Conservation (phyloP, 257 asterid genomes). For the Knoxia roxburghii region DNA sequence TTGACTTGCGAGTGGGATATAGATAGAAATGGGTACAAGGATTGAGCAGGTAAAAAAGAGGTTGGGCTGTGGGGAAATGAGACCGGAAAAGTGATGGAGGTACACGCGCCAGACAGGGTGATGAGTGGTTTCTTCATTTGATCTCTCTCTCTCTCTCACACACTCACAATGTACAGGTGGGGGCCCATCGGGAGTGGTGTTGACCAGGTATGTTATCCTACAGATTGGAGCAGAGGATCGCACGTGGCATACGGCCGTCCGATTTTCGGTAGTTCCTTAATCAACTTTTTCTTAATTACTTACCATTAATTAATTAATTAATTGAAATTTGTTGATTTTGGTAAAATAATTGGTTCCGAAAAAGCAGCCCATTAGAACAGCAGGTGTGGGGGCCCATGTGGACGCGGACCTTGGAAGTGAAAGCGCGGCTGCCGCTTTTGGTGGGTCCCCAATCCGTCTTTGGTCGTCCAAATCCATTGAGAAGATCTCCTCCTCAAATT, state of each 20-base stretch:
- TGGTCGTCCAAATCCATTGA: slow-evolving; percentile 20
- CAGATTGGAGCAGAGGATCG: slow-evolving; percentile 12
- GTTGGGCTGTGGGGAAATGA: not conserved
- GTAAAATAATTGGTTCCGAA: not conserved
- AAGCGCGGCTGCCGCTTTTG: slow-evolving; percentile 30
- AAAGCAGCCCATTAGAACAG: slow-evolving; percentile 11
- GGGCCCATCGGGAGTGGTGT: not conserved
- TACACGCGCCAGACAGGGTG: slow-evolving; percentile 8
- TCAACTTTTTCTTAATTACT: too few species aligned
- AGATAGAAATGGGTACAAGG: too few species aligned
- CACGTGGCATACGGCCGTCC: slow-evolving; percentile 18
- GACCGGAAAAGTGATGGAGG: not conserved
- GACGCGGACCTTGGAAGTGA: slow-evolving; percentile 17
- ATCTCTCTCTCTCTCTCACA: too few species aligned
- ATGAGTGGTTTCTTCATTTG: not conserved
- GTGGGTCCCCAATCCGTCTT: slow-evolving; percentile 17
- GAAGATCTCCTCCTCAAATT: not conserved
- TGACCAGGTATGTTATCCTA: slow-evolving; percentile 16
- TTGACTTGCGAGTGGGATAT: too few species aligned
- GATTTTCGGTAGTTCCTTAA: not conserved
- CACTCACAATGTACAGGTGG: too few species aligned
- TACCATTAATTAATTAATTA: not conserved
- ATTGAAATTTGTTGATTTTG: not conserved
- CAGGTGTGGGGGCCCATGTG: slow-evolving; percentile 17
- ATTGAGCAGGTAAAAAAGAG: too few species aligned